Percentiles rank a stretch among this genome's conserved stretches.
Conservation (phyloP, 768 basidiomycete species). For the Podaxis rugospora region DNA sequence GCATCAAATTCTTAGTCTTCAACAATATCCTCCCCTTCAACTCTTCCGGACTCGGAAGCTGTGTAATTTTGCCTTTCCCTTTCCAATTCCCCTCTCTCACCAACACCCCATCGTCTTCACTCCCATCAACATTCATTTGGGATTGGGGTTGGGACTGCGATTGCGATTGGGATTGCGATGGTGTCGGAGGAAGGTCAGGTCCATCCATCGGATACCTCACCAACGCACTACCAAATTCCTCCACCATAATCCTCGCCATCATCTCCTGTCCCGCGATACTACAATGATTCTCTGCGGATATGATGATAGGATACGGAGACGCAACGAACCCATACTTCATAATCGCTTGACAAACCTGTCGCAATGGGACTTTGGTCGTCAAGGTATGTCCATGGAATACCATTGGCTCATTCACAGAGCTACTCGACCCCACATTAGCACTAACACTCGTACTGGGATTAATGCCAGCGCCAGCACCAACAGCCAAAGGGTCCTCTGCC, state of each 20-base stretch:
- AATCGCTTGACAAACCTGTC: constrained; percentile 83
- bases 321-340: constrained; percentile 90
- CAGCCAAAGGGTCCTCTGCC: background rate
- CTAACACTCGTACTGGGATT: too few relatives aligned
- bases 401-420: constrained; percentile 58
- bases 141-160: too few relatives aligned
- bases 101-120: background rate
- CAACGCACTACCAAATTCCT: constrained; percentile 42
- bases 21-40: constrained; percentile 77
- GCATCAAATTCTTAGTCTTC: constrained; percentile 84
- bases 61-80: constrained; percentile 34
- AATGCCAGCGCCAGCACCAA: too few relatives aligned
- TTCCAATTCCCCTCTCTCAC: constrained; percentile 1
- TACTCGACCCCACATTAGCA: constrained; percentile 49
- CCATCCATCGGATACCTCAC: constrained; percentile 36
- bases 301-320: constrained; percentile 93
- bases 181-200: background rate
- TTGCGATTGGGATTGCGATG: too few relatives aligned
- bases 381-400: constrained; percentile 94
- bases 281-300: constrained; percentile 97
- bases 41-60: constrained; percentile 84
- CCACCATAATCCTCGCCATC: constrained; percentile 42
- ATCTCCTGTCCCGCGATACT: constrained; percentile 50
- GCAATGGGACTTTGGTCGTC: constrained; percentile 79
- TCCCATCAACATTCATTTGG: background rate